These are phyloP conservation scores for Skeletonema marinoi DNA, from an alignment of 108 stramenopile species.

Conservation along the genomic window DNA sequence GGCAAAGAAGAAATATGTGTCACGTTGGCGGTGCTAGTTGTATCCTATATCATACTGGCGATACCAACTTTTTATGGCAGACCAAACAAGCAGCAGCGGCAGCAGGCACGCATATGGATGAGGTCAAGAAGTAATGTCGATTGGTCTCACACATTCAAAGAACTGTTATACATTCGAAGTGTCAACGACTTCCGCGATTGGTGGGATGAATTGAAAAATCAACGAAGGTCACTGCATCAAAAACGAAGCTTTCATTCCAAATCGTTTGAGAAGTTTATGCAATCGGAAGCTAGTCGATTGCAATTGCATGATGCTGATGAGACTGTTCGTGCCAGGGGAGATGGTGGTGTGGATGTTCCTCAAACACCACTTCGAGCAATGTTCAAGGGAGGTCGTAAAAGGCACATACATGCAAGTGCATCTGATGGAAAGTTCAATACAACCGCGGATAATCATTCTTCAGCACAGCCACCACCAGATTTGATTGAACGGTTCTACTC, in stretches of 20 bases:
- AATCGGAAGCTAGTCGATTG: neutral
- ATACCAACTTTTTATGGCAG: slow-evolving; percentile 10
- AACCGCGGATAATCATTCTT: slow-evolving; percentile 5
- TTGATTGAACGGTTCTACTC: slow-evolving; percentile 5
- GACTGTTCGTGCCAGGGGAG: slow-evolving; percentile 5
- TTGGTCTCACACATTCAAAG: neutral
- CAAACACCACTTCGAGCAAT: neutral
- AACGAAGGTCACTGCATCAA: neutral
- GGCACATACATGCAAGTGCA: neutral
- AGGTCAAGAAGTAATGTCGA: neutral
- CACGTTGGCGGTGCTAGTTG: slow-evolving; percentile 8
- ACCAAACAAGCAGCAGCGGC: neutral
- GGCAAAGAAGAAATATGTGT: slow-evolving; percentile 26
- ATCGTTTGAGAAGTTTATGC: slow-evolving; percentile 5
- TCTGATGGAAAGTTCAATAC: slow-evolving; percentile 19
- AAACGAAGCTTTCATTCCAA: neutral
- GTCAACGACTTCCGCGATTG: neutral
- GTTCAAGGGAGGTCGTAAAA: neutral
- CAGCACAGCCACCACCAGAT: neutral
- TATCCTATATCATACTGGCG: slow-evolving; percentile 25
- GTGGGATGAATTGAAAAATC: slow-evolving; percentile 9
- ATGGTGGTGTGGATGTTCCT: slow-evolving; percentile 3
- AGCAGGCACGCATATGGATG: neutral
- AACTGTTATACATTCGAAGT: slow-evolving; percentile 12
- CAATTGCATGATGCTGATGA: neutral